Evolutionary conservation across 1,284 basidiomycete genomes (phyloP).

Genomic region (Ustilago trichophora): DNA sequence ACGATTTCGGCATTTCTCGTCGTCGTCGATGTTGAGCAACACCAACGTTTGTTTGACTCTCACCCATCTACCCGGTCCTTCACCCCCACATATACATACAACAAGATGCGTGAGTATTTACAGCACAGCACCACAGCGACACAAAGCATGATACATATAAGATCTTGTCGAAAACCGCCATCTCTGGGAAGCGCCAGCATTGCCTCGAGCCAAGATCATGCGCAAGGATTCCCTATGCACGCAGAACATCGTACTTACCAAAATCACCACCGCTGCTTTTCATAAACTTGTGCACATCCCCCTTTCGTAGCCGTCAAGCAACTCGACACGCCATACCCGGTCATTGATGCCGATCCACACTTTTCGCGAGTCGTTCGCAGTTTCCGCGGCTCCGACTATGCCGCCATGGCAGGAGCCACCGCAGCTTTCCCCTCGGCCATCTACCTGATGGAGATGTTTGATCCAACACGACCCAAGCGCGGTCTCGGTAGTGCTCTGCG

Average conservation of each 20-base stretch:
- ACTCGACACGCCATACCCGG: slow-evolving; percentile 61
- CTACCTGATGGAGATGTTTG: slow-evolving; percentile 69
- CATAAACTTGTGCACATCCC: no score
- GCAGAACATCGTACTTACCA: not conserved
- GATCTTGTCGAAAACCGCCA: no score
- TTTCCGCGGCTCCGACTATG: slow-evolving; percentile 88
- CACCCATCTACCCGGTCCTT: no score
- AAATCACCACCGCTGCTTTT: no score
- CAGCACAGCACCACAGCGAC: not conserved
- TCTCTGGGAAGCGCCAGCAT: no score
- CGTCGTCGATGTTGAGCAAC: slow-evolving; percentile 14
- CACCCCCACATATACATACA: no score
- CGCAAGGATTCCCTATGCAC: no score
- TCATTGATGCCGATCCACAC: slow-evolving; percentile 85
- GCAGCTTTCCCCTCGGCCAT: slow-evolving; percentile 80
- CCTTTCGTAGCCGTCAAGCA: slow-evolving; percentile 57
- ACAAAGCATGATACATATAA: no score
- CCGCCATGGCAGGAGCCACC: slow-evolving; percentile 81
- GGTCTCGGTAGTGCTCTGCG: slow-evolving; percentile 54
- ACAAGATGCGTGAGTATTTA: slow-evolving; percentile 32
- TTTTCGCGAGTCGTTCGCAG: slow-evolving; percentile 86
- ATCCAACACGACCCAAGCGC: slow-evolving; percentile 55
- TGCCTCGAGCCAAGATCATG: no score
- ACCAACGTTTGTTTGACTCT: not conserved
- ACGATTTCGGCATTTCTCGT: slow-evolving; percentile 4